Conservation (phyloP, 352 stramenopile species). For the Pythium biforme region DNA sequence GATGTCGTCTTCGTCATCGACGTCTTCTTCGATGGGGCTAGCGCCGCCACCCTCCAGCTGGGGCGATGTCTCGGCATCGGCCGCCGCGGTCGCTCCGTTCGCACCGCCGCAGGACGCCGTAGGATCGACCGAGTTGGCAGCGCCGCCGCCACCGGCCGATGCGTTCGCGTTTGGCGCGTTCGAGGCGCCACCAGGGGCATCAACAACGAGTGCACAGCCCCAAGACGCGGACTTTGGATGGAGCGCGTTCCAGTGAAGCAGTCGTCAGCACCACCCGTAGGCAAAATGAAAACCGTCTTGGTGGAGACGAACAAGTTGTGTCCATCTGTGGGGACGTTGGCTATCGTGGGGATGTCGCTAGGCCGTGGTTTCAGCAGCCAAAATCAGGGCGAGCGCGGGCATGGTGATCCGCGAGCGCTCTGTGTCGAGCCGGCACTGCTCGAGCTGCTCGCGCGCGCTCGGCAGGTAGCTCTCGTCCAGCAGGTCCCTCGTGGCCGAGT, state of each 20-base stretch:
- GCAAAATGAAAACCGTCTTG: too few relatives aligned
- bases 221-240: constrained; percentile 25
- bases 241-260: constrained; percentile 26
- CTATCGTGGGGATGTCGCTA: constrained; percentile 2
- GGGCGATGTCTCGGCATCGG: constrained; percentile 4
- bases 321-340: constrained; percentile 1
- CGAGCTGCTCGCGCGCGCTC: constrained; percentile 54
- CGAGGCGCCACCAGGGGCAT: not conserved
- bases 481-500: constrained; percentile 40
- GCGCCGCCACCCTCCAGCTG: not conserved
- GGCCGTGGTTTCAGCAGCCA: too few relatives aligned
- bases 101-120: constrained; percentile 4
- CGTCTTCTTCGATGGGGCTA: not conserved
- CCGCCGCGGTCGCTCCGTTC: constrained; percentile 9
- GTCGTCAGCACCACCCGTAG: too few relatives aligned
- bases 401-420: constrained; percentile 1
- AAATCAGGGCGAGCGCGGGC: too few relatives aligned
- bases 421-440: constrained; percentile 30
- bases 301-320: too few relatives aligned
- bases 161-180: not conserved
- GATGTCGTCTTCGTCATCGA: not conserved
- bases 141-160: not conserved
- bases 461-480: constrained; percentile 65
- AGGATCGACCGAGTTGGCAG: constrained; percentile 4
- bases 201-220: not conserved